Conservation (phyloP, 2,329 filamentous ascomycete species). For the Penicillium sp. region DNA sequence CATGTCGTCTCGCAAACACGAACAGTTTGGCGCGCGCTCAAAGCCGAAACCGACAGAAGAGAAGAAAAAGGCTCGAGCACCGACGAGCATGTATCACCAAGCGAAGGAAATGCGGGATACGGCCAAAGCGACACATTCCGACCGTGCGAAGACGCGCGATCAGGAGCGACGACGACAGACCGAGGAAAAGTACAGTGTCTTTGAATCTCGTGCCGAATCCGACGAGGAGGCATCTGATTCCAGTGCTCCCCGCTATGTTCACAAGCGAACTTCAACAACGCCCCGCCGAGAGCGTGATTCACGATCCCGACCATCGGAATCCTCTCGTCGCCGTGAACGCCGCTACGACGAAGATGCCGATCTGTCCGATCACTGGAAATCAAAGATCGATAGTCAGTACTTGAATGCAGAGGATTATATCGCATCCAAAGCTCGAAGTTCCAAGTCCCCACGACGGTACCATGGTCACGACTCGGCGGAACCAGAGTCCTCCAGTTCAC, state of each 20-base stretch:
- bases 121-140: conserved; percentile 33
- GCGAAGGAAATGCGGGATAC: conserved; percentile 38
- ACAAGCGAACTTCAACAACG: conserved; percentile 23
- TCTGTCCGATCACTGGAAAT: conserved; percentile 28
- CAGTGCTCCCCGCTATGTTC: conserved; percentile 25
- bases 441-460: conserved; percentile 36
- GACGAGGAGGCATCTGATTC: conserved; percentile 37
- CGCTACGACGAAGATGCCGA: conserved; percentile 30
- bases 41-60: conserved; percentile 37
- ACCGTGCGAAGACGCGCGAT: conserved; percentile 42
- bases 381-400: conserved; percentile 37
- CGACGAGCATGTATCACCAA: conserved; percentile 27
- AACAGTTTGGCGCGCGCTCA: conserved; percentile 37
- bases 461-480: conserved; percentile 34
- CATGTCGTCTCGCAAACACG: conserved; percentile 42
- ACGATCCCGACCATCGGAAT: conserved; percentile 23
- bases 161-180: conserved; percentile 45
- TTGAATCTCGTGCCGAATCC: conserved; percentile 32
- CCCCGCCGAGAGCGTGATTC: conserved; percentile 21
- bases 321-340: conserved; percentile 23
- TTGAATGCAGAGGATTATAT: conserved; percentile 42
- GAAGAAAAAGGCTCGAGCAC: conserved; percentile 38
- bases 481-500: conserved; percentile 33
- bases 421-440: conserved; percentile 31
- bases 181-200: conserved; percentile 30